Percentiles rank a stretch among this genome's conserved stretches.
phyloP scores from a whole-genome alignment of 1,139 yeast species.

The Saccharomyces hybrid region DNA sequence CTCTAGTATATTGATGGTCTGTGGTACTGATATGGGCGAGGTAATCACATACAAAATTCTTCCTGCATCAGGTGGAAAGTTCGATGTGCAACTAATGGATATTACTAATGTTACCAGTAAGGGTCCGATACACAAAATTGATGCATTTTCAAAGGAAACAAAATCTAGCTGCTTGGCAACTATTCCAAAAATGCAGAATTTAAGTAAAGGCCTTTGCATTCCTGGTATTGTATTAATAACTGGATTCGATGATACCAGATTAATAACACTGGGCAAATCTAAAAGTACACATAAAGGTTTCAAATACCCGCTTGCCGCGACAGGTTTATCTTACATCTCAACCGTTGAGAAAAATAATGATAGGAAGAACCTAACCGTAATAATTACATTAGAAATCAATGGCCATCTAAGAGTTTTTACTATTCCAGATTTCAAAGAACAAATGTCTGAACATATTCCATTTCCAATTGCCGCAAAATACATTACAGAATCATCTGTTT shows the following conservation, averaged over 20 bases:
- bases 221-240: conserved; percentile 57
- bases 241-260: conserved; percentile 56
- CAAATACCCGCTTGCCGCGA: conserved; percentile 45
- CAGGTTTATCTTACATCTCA: conserved; percentile 45
- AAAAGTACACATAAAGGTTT: conserved; percentile 53
- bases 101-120: conserved; percentile 41
- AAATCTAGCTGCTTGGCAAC: conserved; percentile 65
- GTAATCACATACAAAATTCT: conserved; percentile 56
- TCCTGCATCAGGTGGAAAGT: conserved; percentile 66
- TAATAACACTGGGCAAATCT: conserved; percentile 51
- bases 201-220: conserved; percentile 54
- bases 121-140: conserved; percentile 43
- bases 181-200: conserved; percentile 47
- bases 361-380: conserved; percentile 35
- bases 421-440: conserved; percentile 48
- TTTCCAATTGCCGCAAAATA: conserved; percentile 35
- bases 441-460: conserved; percentile 38
- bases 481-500: conserved; percentile 40
- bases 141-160: conserved; percentile 48
- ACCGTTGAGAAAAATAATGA: conserved; percentile 19
- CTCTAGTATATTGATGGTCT: conserved; percentile 62
- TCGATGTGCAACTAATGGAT: conserved; percentile 50
- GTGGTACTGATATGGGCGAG: conserved; percentile 79
- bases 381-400: conserved; percentile 36
- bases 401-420: conserved; percentile 41